Percentiles rank a stretch among this genome's conserved stretches.
These are phyloP conservation scores for Cryphonectria radicalis DNA, from an alignment of 2,329 filamentous ascomycete genomes.

Conservation along the genomic window DNA sequence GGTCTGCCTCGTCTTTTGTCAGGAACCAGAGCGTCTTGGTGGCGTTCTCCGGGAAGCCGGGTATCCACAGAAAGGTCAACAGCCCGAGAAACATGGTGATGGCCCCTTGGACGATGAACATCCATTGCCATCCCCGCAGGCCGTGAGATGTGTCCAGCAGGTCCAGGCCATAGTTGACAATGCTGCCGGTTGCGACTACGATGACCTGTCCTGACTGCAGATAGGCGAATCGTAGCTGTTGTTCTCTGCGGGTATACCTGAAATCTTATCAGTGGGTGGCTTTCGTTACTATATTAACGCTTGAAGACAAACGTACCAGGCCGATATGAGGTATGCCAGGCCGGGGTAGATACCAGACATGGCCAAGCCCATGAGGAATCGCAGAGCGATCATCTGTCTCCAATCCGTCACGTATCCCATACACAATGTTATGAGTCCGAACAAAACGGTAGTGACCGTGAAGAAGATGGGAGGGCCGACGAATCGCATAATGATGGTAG, in stretches of 20 bases:
- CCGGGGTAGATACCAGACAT: constrained; percentile 61
- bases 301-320: constrained; percentile 43
- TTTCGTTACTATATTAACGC: neutral
- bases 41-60: constrained; percentile 69
- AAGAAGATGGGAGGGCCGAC: constrained; percentile 69
- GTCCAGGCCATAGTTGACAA: constrained; percentile 73
- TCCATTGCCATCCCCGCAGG: constrained; percentile 68
- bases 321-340: constrained; percentile 56
- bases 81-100: constrained; percentile 64
- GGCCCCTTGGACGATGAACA: constrained; percentile 69
- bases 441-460: constrained; percentile 59
- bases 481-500: constrained; percentile 67
- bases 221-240: constrained; percentile 68
- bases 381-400: constrained; percentile 70
- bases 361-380: constrained; percentile 67
- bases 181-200: constrained; percentile 66
- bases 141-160: constrained; percentile 59
- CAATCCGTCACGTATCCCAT: constrained; percentile 71
- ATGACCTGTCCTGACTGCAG: constrained; percentile 68
- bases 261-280: neutral
- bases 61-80: constrained; percentile 70
- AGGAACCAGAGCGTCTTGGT: constrained; percentile 62
- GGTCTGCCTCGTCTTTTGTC: constrained; percentile 55
- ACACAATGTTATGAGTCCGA: constrained; percentile 68
- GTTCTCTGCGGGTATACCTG: constrained; percentile 63